phyloP scores from a whole-genome alignment of 768 basidiomycete species.

The Rossbeevera mucosa region DNA sequence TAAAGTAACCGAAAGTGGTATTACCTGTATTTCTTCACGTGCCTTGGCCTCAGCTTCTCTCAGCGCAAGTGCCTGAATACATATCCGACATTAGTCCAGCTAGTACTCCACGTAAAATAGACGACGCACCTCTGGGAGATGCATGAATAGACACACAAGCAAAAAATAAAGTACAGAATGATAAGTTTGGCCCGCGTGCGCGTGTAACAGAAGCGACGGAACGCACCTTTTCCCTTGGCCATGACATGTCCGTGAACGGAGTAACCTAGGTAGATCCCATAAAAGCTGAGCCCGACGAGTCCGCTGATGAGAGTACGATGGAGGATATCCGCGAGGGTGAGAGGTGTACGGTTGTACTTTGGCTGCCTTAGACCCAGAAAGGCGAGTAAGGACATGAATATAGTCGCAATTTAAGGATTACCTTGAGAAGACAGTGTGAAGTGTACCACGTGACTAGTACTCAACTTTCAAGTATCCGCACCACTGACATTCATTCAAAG shows the following conservation, averaged over 20 bases:
- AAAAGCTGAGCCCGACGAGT: conserved; percentile 25
- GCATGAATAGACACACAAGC: neutral
- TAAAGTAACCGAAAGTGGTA: neutral
- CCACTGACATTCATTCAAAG: too few species aligned
- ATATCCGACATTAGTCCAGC: neutral
- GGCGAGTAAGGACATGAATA: conserved; percentile 24
- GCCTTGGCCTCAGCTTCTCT: conserved; percentile 21
- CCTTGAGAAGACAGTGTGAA: neutral
- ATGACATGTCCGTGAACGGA: conserved; percentile 30
- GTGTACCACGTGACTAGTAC: conserved; percentile 9
- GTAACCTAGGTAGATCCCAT: conserved; percentile 31
- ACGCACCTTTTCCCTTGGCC: conserved; percentile 30
- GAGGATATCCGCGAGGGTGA: conserved; percentile 27
- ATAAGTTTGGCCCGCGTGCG: neutral
- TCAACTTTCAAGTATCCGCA: too few species aligned
- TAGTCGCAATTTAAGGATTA: neutral
- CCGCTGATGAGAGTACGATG: conserved; percentile 30
- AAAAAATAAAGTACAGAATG: neutral
- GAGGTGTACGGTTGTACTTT: conserved; percentile 19
- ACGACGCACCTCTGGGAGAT: conserved; percentile 18
- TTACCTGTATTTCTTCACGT: conserved; percentile 17
- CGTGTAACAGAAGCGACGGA: neutral
- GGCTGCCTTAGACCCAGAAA: conserved; percentile 25
- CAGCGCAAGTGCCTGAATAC: conserved; percentile 17
- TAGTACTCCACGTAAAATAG: neutral